Evolutionary conservation across 768 basidiomycete genomes (phyloP).

Genomic region (Suillus plorans): DNA sequence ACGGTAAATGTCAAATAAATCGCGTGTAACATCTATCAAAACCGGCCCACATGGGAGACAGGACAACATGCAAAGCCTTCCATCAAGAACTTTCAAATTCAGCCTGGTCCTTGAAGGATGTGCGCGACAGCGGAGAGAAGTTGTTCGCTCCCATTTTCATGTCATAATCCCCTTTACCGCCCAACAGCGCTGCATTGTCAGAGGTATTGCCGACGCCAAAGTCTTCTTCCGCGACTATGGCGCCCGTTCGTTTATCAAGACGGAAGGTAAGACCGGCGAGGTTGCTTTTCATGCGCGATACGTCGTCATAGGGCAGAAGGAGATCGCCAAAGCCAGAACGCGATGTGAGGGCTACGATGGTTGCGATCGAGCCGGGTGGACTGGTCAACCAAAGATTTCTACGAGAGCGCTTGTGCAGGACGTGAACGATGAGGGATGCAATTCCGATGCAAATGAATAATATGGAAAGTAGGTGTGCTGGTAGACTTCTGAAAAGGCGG

Average conservation of each 20-base stretch:
- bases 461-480: conserved; percentile 49
- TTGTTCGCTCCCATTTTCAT: conserved; percentile 7
- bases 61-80: background rate
- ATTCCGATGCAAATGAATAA: conserved; percentile 49
- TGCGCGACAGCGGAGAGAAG: conserved; percentile 7
- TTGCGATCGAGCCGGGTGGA: conserved; percentile 60
- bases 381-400: conserved; percentile 50
- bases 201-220: background rate
- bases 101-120: conserved; percentile 7
- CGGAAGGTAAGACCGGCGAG: conserved; percentile 52
- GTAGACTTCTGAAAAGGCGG: conserved; percentile 42
- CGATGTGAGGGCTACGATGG: conserved; percentile 53
- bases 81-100: background rate
- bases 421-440: conserved; percentile 47
- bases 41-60: background rate
- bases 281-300: conserved; percentile 43
- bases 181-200: conserved; percentile 20
- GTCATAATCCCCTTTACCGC: conserved; percentile 8
- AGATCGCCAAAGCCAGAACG: conserved; percentile 64
- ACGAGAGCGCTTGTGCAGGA: conserved; percentile 46
- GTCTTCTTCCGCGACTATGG: conserved; percentile 57
- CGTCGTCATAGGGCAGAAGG: conserved; percentile 58
- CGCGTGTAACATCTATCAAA: background rate
- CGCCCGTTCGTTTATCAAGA: conserved; percentile 58
- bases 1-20: background rate